phyloP scores from a whole-genome alignment of 23 red algal species.

The Gracilaria gracilis region DNA sequence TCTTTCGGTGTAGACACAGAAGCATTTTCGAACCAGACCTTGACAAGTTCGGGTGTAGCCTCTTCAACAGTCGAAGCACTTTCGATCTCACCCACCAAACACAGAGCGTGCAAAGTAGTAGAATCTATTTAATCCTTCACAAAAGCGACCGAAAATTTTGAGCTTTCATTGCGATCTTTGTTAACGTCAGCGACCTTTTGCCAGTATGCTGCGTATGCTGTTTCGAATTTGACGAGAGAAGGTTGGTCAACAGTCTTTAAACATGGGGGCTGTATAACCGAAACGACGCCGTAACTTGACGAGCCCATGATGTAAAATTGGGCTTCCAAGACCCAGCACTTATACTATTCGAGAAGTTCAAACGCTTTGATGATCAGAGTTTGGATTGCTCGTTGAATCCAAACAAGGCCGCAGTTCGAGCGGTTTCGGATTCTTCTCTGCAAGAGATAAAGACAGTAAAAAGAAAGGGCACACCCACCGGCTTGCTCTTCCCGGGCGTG shows the following conservation, averaged over 20 bases:
- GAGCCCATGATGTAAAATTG: not conserved
- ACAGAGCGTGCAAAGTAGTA: slow-evolving; percentile 12
- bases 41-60: slow-evolving; percentile 11
- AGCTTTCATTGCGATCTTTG: not conserved
- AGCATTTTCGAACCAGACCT: slow-evolving; percentile 31
- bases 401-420: too few relatives aligned
- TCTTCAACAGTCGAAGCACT: not conserved
- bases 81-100: slow-evolving; percentile 34
- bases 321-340: too few relatives aligned
- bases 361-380: slow-evolving; percentile 21
- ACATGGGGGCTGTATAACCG: not conserved
- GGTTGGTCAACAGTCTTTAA: not conserved
- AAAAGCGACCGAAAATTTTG: not conserved
- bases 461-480: too few relatives aligned
- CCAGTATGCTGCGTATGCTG: not conserved
- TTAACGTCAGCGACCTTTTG: slow-evolving; percentile 1
- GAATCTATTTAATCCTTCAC: slow-evolving; percentile 22
- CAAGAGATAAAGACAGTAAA: too few relatives aligned
- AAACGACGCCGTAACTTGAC: slow-evolving; percentile 10
- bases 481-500: too few relatives aligned
- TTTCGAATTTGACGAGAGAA: slow-evolving; percentile 24
- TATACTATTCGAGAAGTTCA: not conserved
- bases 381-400: too few relatives aligned
- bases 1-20: slow-evolving; percentile 1
- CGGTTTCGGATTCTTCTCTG: too few relatives aligned